A percentile compares a stretch with the other conserved stretches of the same genome.
phyloP scores from a whole-genome alignment of 2,329 filamentous ascomycete genomes.

The Claviceps pazoutovae region DNA sequence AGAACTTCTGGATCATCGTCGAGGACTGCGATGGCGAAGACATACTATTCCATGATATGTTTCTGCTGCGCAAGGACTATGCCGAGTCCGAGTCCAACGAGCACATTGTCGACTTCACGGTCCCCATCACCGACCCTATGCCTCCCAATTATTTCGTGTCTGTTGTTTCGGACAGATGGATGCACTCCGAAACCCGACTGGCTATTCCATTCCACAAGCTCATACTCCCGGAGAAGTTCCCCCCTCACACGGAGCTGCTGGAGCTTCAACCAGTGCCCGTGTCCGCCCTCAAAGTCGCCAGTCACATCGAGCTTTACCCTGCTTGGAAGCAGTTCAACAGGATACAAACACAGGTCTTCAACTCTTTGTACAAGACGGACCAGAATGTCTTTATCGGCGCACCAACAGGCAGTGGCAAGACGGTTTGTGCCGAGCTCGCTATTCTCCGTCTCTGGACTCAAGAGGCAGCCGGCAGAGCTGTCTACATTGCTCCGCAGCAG shows the following conservation, averaged over 20 bases:
- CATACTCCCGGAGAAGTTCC: constrained; percentile 88
- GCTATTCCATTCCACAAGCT: constrained; percentile 92
- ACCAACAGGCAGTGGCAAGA: constrained; percentile 93
- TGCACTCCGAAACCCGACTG: constrained; percentile 90
- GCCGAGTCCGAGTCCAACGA: constrained; percentile 76
- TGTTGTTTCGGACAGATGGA: constrained; percentile 89
- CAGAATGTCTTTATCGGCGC: constrained; percentile 89
- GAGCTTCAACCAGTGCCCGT: constrained; percentile 87
- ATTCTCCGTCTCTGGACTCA: constrained; percentile 72
- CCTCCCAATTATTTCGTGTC: constrained; percentile 98
- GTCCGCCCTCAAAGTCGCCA: constrained; percentile 72
- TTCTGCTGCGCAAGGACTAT: constrained; percentile 81
- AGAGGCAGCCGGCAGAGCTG: constrained; percentile 50
- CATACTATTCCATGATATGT: constrained; percentile 87
- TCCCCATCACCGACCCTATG: constrained; percentile 94
- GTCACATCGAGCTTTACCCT: constrained; percentile 70
- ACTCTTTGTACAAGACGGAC: constrained; percentile 77
- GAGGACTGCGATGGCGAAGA: constrained; percentile 97
- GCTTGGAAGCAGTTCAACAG: constrained; percentile 87
- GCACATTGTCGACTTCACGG: constrained; percentile 90
- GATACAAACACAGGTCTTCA: constrained; percentile 94
- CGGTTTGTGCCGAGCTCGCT: constrained; percentile 89
- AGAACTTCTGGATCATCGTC: constrained; percentile 93
- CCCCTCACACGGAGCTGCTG: constrained; percentile 79
- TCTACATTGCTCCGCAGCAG: constrained; percentile 91